Evolutionary conservation across 2,329 filamentous ascomycete species (phyloP), one percentile per base, ranked within the genome.

Genomic region (Scedosporium aurantiacum): DNA sequence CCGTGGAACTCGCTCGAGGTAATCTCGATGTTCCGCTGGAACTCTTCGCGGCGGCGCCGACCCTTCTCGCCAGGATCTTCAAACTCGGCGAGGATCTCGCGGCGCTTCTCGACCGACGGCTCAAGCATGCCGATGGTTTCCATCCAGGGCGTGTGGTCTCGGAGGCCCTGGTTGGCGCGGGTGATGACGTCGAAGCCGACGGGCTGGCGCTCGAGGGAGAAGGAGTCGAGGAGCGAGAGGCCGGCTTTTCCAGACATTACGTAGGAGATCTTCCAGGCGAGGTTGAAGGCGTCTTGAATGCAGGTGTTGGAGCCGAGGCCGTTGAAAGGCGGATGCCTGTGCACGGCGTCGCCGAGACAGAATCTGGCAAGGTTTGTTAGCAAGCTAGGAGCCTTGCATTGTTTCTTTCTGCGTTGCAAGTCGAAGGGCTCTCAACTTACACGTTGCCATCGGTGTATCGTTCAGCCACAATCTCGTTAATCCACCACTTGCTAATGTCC

Each of bases 401-500:
- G 25, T 27, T 27, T 27, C 25, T 27, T 27, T 27, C 25, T 27
- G 25, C 25, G 21, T 14, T 8, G 16, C 23, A 32, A 23, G 5
- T n/a, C 10, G 25, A 27, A 5, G 25, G 5, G 3, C 25, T 5
- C 25, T 50, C 16, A 18, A 69, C 68, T 64, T 71, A 76, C 70
- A 80, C 72, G 45, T 78, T 78, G 37, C 58, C 58, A 4, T 77
- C 69, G 0, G 75, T 79, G 65, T 85, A 87, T 12, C 73, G 70
- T 67, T 84, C 79, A 0, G 83, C 84, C 1, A 85, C 79, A 4
- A 75, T 82, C 68, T 87, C 84, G 64, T 85, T 85, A 66, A 87
- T 80, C 60, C 72, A 74, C 84, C 84, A 87, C 64, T 79, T 81
- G 7, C 79, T 78, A 5, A 83, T 69, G 60, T 77, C 71, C n/a